Conservation (phyloP, 805 yeast genomes). For the Teunomyces gatunensis region DNA sequence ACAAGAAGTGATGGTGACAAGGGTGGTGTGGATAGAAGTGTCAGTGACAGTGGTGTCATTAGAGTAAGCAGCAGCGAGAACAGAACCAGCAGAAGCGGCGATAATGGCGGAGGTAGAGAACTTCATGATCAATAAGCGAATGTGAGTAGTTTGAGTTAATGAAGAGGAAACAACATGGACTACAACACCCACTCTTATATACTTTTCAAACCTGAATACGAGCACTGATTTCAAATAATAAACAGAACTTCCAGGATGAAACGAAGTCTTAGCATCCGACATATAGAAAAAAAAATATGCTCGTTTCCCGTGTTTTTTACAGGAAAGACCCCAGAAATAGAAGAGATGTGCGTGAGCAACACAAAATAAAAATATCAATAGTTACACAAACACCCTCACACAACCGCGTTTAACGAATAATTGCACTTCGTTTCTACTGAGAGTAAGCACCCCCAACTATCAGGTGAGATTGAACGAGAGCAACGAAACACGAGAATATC, state of each 20-base stretch:
- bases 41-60: constrained; percentile 19
- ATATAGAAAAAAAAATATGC: not conserved
- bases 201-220: not conserved
- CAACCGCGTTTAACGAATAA: not conserved
- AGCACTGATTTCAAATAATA: not conserved
- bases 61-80: constrained; percentile 28
- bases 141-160: constrained; percentile 5
- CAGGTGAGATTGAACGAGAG: not conserved
- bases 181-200: not conserved
- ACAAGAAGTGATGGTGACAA: constrained; percentile 28
- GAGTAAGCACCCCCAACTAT: not conserved
- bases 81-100: constrained; percentile 17
- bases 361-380: constrained; percentile 2
- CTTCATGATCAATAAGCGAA: constrained; percentile 26
- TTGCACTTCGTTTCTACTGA: not conserved
- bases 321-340: not conserved
- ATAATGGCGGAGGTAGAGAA: constrained; percentile 30
- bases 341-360: not conserved
- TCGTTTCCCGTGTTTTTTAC: not conserved
- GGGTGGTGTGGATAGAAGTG: constrained; percentile 18
- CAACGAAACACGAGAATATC: not conserved
- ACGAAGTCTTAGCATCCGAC: not conserved
- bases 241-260: not conserved
- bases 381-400: not conserved
- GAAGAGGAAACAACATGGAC: not conserved